These are phyloP conservation scores for Backusella circina DNA, from an alignment of 192 early-diverging fungal species.

Conservation along the genomic window DNA sequence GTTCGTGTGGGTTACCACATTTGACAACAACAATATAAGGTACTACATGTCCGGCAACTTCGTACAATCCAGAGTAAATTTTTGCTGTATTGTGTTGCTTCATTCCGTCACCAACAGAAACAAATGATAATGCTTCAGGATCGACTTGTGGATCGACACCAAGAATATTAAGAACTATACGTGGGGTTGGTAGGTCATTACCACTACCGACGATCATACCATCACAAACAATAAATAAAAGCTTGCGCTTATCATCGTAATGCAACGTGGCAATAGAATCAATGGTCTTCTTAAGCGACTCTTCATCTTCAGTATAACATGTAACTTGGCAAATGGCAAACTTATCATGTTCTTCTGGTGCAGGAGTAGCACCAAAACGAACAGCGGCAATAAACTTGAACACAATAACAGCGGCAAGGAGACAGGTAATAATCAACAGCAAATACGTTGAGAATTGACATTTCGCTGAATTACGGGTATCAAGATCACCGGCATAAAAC, in stretches of 20 bases:
- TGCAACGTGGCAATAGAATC: slow-evolving; percentile 74
- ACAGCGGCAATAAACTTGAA: slow-evolving; percentile 81
- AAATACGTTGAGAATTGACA: slow-evolving; percentile 69
- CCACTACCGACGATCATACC: slow-evolving; percentile 96
- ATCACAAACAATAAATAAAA: slow-evolving; percentile 87
- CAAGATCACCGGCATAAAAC: slow-evolving; percentile 67
- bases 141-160: slow-evolving; percentile 79
- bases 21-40: slow-evolving; percentile 96
- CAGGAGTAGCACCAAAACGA: slow-evolving; percentile 64
- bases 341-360: slow-evolving; percentile 89
- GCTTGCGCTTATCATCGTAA: slow-evolving; percentile 88
- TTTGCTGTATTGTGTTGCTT: slow-evolving; percentile 94
- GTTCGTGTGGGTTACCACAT: slow-evolving; percentile 84
- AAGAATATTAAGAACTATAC: slow-evolving; percentile 89
- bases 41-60: slow-evolving; percentile 85
- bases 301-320: slow-evolving; percentile 94
- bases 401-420: slow-evolving; percentile 69
- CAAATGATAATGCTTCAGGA: slow-evolving; percentile 77
- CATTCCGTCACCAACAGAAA: slow-evolving; percentile 86
- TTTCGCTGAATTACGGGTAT: slow-evolving; percentile 55
- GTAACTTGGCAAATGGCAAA: slow-evolving; percentile 96
- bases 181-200: slow-evolving; percentile 92
- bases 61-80: slow-evolving; percentile 95
- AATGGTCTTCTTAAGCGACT: slow-evolving; percentile 77
- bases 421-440: slow-evolving; percentile 52